Evolutionary conservation across 2,329 filamentous ascomycete species (phyloP).

Genomic region (Colletotrichum melonis): DNA sequence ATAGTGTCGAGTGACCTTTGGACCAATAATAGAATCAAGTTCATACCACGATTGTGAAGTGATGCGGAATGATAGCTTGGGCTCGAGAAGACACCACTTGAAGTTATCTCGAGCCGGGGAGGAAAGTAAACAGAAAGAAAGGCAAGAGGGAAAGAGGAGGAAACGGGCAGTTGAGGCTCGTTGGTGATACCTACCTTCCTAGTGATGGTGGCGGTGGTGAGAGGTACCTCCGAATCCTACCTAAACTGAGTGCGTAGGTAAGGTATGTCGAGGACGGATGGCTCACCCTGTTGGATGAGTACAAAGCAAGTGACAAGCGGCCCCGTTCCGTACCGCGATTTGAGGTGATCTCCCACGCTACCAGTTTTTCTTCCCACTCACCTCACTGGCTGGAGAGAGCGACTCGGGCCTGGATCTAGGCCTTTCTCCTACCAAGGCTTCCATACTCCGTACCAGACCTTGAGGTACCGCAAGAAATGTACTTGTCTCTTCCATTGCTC

Average conservation of each 20-base stretch:
- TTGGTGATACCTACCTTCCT: background rate
- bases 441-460: too few relatives aligned
- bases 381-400: background rate
- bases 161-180: background rate
- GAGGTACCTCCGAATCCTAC: too few relatives aligned
- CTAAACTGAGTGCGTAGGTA: too few relatives aligned
- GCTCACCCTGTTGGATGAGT: background rate
- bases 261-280: background rate
- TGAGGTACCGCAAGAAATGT: background rate
- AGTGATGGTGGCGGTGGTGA: background rate
- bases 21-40: background rate
- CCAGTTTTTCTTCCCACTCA: background rate
- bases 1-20: background rate
- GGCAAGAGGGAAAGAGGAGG: background rate
- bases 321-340: conserved; percentile 2
- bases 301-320: background rate
- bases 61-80: background rate
- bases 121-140: background rate
- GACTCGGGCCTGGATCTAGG: background rate
- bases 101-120: background rate
- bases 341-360: background rate
- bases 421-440: background rate
- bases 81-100: background rate
- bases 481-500: background rate
- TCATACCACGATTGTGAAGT: background rate